Evolutionary conservation across 2,329 filamentous ascomycete species (phyloP), one percentile per base, ranked within the genome.

Genomic region (Tricladium varicosporioides): DNA sequence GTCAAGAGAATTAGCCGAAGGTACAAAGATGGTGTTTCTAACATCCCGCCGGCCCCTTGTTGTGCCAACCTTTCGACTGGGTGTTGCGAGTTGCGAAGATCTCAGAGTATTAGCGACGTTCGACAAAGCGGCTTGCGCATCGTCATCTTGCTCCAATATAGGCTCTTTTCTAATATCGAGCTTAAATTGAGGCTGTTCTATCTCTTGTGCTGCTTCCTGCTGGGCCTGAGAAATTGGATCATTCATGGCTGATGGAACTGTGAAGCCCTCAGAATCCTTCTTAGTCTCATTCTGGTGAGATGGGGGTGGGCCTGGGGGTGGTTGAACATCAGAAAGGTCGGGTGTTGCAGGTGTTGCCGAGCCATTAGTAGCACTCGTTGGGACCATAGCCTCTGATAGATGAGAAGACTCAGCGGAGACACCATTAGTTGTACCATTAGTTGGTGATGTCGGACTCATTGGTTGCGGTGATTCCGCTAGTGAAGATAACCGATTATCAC

Each of bases 41-140:
- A 95, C 91, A 71, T 97, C 93, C 69, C 94, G 84, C 59, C 94
- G 88, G 51, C 94, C 94, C 64, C 94, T 84, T 14, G 96, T 78
- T 13, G 92, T 97, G 47, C 89, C 88, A 13, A 83, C 76, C 67
- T 85, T 88, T 22, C 88, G 83, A 56, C 83, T 82, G 16, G 91
- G 85, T 55, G 85, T 81, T 22, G 74, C 73, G 71, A 80, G 72
- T 73, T 84, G 78, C 67, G 80, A 74, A 40, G 78, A 77, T 56
- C 87, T 86, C 40, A 95, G 75, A 1, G 87, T 88, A 66, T 86
- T 91, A 31, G 87, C 86, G 48, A 94, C 86, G 66, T 82, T 92
- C 2, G 88, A 87, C 50, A 93, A 74, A 2, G 89, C 90, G 16
- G 87, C 88, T 67, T 87, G 85, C 48, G 86, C 89, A 57, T 87